phyloP scores from a whole-genome alignment of 148 eudicot genomes.

The Cornus kousa region DNA sequence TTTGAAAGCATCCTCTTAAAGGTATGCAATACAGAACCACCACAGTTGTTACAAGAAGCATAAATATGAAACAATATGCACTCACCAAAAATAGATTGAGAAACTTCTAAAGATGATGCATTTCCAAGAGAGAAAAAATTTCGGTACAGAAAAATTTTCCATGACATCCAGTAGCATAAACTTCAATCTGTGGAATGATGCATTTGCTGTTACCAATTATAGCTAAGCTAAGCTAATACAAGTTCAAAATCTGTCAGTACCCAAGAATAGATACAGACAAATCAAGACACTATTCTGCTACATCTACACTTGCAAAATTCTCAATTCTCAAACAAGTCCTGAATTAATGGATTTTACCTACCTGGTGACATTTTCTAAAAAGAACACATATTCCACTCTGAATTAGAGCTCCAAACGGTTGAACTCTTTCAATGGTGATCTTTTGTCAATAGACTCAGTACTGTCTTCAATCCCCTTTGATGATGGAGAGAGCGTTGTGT shows the following conservation, averaged over 20 bases:
- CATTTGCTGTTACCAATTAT: background rate
- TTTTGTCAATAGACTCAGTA: conserved; percentile 15
- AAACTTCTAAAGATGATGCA: background rate
- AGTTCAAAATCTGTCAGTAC: background rate
- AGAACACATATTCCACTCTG: background rate
- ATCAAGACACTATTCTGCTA: background rate
- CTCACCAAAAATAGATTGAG: background rate
- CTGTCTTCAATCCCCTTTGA: conserved; percentile 30
- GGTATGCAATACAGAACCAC: too few relatives aligned
- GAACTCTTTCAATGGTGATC: conserved; percentile 46
- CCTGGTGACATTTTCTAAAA: background rate
- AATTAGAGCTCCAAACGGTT: conserved; percentile 30
- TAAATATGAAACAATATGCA: background rate
- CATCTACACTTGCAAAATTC: background rate
- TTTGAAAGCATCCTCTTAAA: background rate
- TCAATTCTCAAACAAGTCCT: too few relatives aligned
- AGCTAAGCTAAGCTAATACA: background rate
- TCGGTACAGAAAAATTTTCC: background rate
- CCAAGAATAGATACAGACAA: background rate
- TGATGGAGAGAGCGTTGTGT: conserved; percentile 7
- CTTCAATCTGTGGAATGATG: background rate
- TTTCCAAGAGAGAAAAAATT: background rate
- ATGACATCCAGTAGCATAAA: background rate
- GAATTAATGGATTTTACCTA: background rate
- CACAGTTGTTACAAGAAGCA: too few relatives aligned